Evolutionary conservation across 352 stramenopile species (phyloP).

Genomic region (Pythium biforme): DNA sequence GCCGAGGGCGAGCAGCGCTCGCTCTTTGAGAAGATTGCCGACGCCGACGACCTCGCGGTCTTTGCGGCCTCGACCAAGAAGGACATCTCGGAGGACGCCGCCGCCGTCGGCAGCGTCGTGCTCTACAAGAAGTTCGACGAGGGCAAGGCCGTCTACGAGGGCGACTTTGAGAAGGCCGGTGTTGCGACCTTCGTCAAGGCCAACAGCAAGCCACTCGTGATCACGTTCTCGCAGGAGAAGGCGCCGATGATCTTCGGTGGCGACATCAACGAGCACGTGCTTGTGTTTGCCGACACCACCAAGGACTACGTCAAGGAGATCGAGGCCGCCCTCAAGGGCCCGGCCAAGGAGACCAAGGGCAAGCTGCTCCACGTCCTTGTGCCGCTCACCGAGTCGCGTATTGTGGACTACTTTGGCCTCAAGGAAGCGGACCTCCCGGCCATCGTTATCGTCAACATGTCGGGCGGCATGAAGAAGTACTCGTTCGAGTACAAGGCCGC

Average conservation of each 20-base stretch:
- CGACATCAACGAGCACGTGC: constrained; percentile 82
- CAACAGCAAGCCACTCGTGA: constrained; percentile 88
- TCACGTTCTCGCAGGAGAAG: constrained; percentile 89
- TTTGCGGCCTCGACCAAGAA: constrained; percentile 75
- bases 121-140: constrained; percentile 90
- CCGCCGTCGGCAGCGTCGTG: constrained; percentile 62
- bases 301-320: constrained; percentile 66
- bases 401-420: constrained; percentile 94
- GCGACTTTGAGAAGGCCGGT: constrained; percentile 64
- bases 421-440: constrained; percentile 83
- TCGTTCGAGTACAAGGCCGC: constrained; percentile 69
- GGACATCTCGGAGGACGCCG: constrained; percentile 55
- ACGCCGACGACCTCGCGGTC: constrained; percentile 69
- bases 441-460: constrained; percentile 91
- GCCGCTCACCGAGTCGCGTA: constrained; percentile 81
- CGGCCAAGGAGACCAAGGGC: constrained; percentile 80
- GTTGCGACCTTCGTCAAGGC: constrained; percentile 68
- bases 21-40: constrained; percentile 74
- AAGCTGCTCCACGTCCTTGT: constrained; percentile 91
- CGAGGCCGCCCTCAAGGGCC: constrained; percentile 55
- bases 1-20: constrained; percentile 66
- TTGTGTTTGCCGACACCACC: constrained; percentile 80
- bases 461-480: constrained; percentile 93
- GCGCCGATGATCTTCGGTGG: constrained; percentile 90
- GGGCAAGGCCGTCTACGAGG: constrained; percentile 73